phyloP scores from a whole-genome alignment of 169 alveolate species.

The Miamiensis avidus region DNA sequence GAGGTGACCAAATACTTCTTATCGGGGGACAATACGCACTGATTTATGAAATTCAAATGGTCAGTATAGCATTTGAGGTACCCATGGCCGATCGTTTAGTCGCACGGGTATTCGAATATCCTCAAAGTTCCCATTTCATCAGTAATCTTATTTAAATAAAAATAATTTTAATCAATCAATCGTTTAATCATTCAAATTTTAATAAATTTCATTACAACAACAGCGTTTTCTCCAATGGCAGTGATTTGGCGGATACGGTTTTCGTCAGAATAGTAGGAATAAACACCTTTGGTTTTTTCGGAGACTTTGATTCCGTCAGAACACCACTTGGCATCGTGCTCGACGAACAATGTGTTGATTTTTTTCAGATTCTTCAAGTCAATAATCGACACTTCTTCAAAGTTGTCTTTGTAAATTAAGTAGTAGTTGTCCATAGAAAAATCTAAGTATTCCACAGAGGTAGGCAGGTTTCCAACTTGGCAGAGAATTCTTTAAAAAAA shows the following conservation, averaged over 20 bases:
- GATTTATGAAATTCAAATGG: slow-evolving; percentile 67
- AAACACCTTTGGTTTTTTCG: slow-evolving; percentile 70
- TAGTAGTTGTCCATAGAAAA: slow-evolving; percentile 76
- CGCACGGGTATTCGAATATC: slow-evolving; percentile 76
- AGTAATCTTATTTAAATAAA: slow-evolving; percentile 20
- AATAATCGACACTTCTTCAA: slow-evolving; percentile 75
- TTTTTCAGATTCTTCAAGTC: slow-evolving; percentile 70
- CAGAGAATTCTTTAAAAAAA: slow-evolving; percentile 30
- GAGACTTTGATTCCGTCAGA: slow-evolving; percentile 79
- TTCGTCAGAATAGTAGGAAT: slow-evolving; percentile 64
- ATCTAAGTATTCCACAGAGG: slow-evolving; percentile 76
- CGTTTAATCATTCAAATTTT: no score
- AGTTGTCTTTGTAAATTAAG: slow-evolving; percentile 72
- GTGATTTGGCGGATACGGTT: slow-evolving; percentile 68
- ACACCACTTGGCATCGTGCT: slow-evolving; percentile 80
- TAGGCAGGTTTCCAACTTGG: slow-evolving; percentile 61
- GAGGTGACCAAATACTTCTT: slow-evolving; percentile 67
- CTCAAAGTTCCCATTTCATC: slow-evolving; percentile 83
- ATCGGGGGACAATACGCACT: slow-evolving; percentile 72
- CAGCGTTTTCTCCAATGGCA: slow-evolving; percentile 55
- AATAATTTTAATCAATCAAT: background rate
- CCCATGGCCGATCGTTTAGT: slow-evolving; percentile 62
- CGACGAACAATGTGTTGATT: slow-evolving; percentile 58
- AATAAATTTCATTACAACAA: slow-evolving; percentile 66
- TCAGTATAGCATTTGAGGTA: slow-evolving; percentile 73